These are phyloP conservation scores for Pseudozyma pruni DNA, from an alignment of 1,284 basidiomycete species.

Conservation along the genomic window DNA sequence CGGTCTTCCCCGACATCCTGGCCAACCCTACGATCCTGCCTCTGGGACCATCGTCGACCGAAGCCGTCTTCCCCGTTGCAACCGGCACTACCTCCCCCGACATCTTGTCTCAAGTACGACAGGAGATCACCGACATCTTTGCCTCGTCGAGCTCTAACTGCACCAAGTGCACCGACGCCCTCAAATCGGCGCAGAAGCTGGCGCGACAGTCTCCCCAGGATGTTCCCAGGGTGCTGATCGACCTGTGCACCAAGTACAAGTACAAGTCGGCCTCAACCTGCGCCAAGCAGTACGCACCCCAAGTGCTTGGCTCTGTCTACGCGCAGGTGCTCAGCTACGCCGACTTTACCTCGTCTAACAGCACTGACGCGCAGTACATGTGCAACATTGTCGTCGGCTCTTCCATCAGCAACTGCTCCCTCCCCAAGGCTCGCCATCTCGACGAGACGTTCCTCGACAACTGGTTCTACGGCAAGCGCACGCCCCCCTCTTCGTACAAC, in stretches of 20 bases:
- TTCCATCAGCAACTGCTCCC: slow-evolving; percentile 41
- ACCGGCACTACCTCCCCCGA: slow-evolving; percentile 60
- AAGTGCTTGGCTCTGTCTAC: slow-evolving; percentile 52
- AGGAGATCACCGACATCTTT: slow-evolving; percentile 58
- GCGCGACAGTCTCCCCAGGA: slow-evolving; percentile 75
- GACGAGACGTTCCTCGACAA: slow-evolving; percentile 48
- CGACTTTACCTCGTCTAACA: slow-evolving; percentile 39
- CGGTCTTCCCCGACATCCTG: slow-evolving; percentile 71
- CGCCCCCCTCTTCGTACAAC: slow-evolving; percentile 30
- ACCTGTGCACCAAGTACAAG: slow-evolving; percentile 75
- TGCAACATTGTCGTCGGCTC: slow-evolving; percentile 55
- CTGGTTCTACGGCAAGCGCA: slow-evolving; percentile 59
- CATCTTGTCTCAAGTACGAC: slow-evolving; percentile 71
- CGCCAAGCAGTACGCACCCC: slow-evolving; percentile 40
- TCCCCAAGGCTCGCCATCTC: slow-evolving; percentile 46
- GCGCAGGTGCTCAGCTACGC: slow-evolving; percentile 64
- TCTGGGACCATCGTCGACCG: slow-evolving; percentile 69
- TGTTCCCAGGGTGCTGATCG: slow-evolving; percentile 74
- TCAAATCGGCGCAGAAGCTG: slow-evolving; percentile 77
- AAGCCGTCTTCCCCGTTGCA: slow-evolving; percentile 56
- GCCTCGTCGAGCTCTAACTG: slow-evolving; percentile 70
- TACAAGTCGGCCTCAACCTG: slow-evolving; percentile 71
- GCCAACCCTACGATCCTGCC: slow-evolving; percentile 77
- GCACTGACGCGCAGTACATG: slow-evolving; percentile 59
- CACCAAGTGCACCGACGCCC: slow-evolving; percentile 74